Percentiles rank a stretch among this genome's conserved stretches.
These are phyloP conservation scores for Camelina laxa DNA, from an alignment of 345 rosid species.

Conservation along the genomic window DNA sequence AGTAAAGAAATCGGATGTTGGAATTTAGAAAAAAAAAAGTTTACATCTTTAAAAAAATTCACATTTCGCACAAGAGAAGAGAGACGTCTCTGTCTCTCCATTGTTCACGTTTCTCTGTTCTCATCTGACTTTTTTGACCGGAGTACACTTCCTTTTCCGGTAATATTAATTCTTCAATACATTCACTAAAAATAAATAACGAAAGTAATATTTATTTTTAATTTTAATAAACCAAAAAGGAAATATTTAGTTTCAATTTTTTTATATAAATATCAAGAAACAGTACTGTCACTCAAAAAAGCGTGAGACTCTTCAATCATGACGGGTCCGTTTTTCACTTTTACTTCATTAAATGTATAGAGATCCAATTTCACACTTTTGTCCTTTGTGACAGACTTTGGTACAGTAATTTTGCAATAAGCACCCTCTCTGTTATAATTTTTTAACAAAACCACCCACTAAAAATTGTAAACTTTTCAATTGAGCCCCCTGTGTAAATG, in stretches of 20 bases:
- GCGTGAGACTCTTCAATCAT: background rate
- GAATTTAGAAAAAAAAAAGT: constrained; percentile 9
- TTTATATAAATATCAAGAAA: too few relatives aligned
- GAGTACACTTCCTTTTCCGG: constrained; percentile 15
- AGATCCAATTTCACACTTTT: constrained; percentile 12
- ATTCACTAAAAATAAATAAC: background rate
- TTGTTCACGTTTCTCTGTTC: constrained; percentile 35
- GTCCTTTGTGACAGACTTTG: background rate
- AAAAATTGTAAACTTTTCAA: background rate
- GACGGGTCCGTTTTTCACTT: constrained; percentile 20
- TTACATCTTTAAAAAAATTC: background rate
- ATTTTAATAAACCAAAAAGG: too few relatives aligned
- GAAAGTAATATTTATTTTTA: too few relatives aligned
- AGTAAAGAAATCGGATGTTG: constrained; percentile 17
- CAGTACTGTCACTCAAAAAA: background rate
- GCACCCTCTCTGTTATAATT: background rate
- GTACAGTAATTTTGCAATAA: background rate
- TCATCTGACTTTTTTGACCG: constrained; percentile 36
- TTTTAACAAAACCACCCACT: background rate
- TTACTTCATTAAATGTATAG: background rate
- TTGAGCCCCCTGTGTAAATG: background rate
- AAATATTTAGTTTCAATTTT: too few relatives aligned
- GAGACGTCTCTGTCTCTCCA: constrained; percentile 34
- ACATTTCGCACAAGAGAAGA: background rate
- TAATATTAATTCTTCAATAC: background rate